Evolutionary conservation across 208 protist species (phyloP).

Genomic region (Trypanosoma melophagium): DNA sequence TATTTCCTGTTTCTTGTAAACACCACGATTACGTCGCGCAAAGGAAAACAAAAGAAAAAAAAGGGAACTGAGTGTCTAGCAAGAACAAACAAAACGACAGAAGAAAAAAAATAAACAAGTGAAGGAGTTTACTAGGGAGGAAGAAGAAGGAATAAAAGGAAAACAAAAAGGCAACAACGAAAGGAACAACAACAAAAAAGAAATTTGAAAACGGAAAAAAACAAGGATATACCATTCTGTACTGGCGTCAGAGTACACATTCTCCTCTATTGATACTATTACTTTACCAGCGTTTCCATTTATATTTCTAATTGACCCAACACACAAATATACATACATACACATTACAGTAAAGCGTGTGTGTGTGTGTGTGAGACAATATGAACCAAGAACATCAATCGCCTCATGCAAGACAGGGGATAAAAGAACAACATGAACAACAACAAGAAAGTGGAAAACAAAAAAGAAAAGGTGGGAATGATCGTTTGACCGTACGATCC

Average conservation of each 20-base stretch:
- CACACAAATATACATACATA: too few relatives aligned
- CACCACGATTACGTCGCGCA: neutral
- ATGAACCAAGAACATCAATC: too few relatives aligned
- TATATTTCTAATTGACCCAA: too few relatives aligned
- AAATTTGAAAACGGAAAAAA: neutral
- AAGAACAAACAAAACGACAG: neutral
- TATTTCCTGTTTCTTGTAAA: too few relatives aligned
- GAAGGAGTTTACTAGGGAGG: neutral
- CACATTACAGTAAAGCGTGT: too few relatives aligned
- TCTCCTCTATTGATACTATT: neutral
- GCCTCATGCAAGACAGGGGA: too few relatives aligned
- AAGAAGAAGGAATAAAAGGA: neutral
- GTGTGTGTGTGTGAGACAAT: too few relatives aligned
- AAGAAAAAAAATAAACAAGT: neutral
- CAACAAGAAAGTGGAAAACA: neutral
- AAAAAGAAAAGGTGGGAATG: neutral
- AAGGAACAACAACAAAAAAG: neutral
- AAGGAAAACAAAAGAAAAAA: conserved; percentile 2
- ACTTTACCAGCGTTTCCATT: too few relatives aligned
- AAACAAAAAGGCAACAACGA: neutral
- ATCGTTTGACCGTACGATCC: neutral
- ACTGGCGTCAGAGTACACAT: neutral
- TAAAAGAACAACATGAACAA: neutral
- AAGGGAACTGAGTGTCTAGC: neutral
- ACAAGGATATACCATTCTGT: neutral